phyloP scores from a whole-genome alignment of 257 asterid species.

The Penstemon eatonii region DNA sequence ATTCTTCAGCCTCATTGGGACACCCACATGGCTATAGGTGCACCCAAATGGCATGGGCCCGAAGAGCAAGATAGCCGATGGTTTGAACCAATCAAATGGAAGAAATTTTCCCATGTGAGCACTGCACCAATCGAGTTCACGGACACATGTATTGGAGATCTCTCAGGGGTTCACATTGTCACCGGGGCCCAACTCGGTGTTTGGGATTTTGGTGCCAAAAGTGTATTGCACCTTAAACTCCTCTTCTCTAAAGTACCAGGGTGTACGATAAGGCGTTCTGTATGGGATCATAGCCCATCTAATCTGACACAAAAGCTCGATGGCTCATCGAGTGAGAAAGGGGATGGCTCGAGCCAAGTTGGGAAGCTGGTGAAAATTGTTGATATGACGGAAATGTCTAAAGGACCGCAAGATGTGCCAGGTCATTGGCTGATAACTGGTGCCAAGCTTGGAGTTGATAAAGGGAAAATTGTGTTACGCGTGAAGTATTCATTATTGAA shows the following conservation, averaged over 20 bases:
- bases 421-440: slow-evolving; percentile 99
- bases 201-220: slow-evolving; percentile 91
- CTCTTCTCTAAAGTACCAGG: slow-evolving; percentile 96
- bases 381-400: slow-evolving; percentile 93
- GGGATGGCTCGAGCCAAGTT: slow-evolving; percentile 52
- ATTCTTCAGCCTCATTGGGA: slow-evolving; percentile 99
- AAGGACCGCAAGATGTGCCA: slow-evolving; percentile 94
- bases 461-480: slow-evolving; percentile 78
- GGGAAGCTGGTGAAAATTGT: slow-evolving; percentile 85
- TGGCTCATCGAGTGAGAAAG: slow-evolving; percentile 64
- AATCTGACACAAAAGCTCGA: slow-evolving; percentile 54
- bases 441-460: slow-evolving; percentile 99
- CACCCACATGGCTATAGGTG: slow-evolving; percentile 90
- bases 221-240: slow-evolving; percentile 85
- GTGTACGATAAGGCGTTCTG: slow-evolving; percentile 94
- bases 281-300: slow-evolving; percentile 96
- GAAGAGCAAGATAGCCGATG: slow-evolving; percentile 99
- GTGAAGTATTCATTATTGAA: slow-evolving; percentile 88
- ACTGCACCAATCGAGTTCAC: slow-evolving; percentile 94
- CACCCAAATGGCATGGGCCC: slow-evolving; percentile 97
- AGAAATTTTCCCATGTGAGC: slow-evolving; percentile 91
- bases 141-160: slow-evolving; percentile 88
- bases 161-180: slow-evolving; percentile 90
- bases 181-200: slow-evolving; percentile 98
- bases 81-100: slow-evolving; percentile 99